A percentile compares a stretch with the other conserved stretches of the same genome.
Evolutionary conservation across 2,329 filamentous ascomycete species (phyloP).

Genomic region (Aspergillus bombycis): DNA sequence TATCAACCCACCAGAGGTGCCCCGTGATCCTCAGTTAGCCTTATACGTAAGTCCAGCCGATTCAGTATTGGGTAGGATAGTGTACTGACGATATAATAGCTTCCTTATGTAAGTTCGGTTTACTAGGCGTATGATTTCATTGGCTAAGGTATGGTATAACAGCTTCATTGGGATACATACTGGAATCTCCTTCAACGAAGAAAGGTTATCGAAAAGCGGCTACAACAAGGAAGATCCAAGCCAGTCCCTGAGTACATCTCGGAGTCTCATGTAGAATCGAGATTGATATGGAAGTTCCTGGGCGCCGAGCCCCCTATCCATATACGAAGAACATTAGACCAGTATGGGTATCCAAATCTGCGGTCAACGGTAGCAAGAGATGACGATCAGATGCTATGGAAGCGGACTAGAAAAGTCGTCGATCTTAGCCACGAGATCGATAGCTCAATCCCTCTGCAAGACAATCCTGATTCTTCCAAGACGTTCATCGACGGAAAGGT

Average conservation of each 20-base stretch:
- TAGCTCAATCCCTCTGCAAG: slow-evolving; percentile 42
- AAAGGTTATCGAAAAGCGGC: slow-evolving; percentile 56
- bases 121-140: not conserved
- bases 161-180: slow-evolving; percentile 69
- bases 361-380: slow-evolving; percentile 64
- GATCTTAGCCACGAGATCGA: slow-evolving; percentile 43
- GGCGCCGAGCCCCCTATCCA: slow-evolving; percentile 65
- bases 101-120: slow-evolving; percentile 32
- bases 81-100: slow-evolving; percentile 19
- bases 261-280: slow-evolving; percentile 58
- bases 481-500: slow-evolving; percentile 48
- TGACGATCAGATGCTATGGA: slow-evolving; percentile 70
- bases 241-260: slow-evolving; percentile 61
- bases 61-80: not conserved
- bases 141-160: not conserved
- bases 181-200: slow-evolving; percentile 60
- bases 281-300: slow-evolving; percentile 66
- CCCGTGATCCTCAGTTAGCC: slow-evolving; percentile 30
- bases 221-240: slow-evolving; percentile 57
- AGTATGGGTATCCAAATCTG: slow-evolving; percentile 65
- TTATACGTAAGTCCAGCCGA: slow-evolving; percentile 31
- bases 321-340: slow-evolving; percentile 64
- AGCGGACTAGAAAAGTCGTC: slow-evolving; percentile 58
- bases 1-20: slow-evolving; percentile 10
- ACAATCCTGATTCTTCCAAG: slow-evolving; percentile 18